These are phyloP conservation scores for Diospyros lotus DNA, from an alignment of 148 eudicot genomes.

Conservation along the genomic window DNA sequence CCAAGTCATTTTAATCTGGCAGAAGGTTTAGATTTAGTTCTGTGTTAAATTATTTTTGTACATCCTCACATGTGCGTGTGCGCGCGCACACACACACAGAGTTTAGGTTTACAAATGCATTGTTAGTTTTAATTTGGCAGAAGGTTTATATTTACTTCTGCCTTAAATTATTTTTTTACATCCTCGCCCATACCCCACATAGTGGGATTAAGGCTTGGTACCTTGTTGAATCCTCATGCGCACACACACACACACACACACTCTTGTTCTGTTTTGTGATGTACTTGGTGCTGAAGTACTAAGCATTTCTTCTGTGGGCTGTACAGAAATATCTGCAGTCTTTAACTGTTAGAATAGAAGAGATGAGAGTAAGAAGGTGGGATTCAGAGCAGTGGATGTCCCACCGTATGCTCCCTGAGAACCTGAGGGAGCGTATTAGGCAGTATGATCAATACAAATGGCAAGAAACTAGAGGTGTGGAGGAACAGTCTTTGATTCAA, in stretches of 20 bases:
- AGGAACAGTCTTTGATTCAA: conserved; percentile 49
- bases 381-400: conserved; percentile 84
- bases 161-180: too few relatives aligned
- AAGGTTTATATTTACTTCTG: too few relatives aligned
- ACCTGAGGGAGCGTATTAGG: conserved; percentile 47
- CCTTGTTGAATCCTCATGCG: too few relatives aligned
- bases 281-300: conserved; percentile 10
- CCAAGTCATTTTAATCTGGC: too few relatives aligned
- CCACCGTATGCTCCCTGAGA: conserved; percentile 65
- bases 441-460: conserved; percentile 64
- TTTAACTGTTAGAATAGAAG: conserved; percentile 57
- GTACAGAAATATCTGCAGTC: conserved; percentile 62
- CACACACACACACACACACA: too few relatives aligned
- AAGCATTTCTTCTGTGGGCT: conserved; percentile 8
- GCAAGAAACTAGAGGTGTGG: conserved; percentile 74
- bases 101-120: too few relatives aligned
- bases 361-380: conserved; percentile 63
- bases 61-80: not conserved
- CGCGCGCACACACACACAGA: not conserved
- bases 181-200: too few relatives aligned
- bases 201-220: too few relatives aligned
- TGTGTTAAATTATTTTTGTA: not conserved
- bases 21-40: too few relatives aligned
- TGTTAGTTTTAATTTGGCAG: too few relatives aligned
- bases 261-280: too few relatives aligned